Conservation (phyloP, 1,139 yeast species). For the Meyerozyma guilliermondii region DNA sequence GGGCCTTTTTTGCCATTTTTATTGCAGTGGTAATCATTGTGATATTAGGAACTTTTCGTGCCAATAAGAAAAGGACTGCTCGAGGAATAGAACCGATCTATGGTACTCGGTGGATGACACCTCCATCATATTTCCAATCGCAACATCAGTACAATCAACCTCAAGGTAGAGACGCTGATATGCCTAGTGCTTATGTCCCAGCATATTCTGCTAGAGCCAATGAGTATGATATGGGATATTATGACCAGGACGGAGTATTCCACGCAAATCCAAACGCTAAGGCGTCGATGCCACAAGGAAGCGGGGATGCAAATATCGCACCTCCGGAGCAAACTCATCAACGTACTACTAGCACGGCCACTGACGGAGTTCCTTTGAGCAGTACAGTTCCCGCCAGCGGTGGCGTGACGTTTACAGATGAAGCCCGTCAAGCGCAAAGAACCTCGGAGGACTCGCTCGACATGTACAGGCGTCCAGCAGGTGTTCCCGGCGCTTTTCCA, state of each 20-base stretch:
- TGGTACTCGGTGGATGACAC: slow-evolving; percentile 90
- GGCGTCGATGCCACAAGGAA: slow-evolving; percentile 3
- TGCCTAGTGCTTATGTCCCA: slow-evolving; percentile 50
- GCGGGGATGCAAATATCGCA: neutral
- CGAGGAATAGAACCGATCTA: slow-evolving; percentile 67
- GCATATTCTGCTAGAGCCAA: slow-evolving; percentile 61
- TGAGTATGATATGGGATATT: slow-evolving; percentile 75
- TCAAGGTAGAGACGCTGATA: slow-evolving; percentile 27
- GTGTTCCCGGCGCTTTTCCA: neutral
- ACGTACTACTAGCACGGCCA: neutral
- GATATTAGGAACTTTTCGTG: slow-evolving; percentile 47
- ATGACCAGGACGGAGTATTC: slow-evolving; percentile 63
- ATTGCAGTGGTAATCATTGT: slow-evolving; percentile 44
- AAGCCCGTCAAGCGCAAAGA: neutral
- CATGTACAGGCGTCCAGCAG: slow-evolving; percentile 1
- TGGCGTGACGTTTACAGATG: neutral
- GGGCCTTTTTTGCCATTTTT: slow-evolving; percentile 56
- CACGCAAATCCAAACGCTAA: slow-evolving; percentile 30
- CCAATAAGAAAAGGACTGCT: slow-evolving; percentile 55
- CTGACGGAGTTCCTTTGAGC: neutral
- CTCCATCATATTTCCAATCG: slow-evolving; percentile 78
- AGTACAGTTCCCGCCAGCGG: slow-evolving; percentile 1
- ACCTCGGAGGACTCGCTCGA: neutral
- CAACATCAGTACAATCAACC: slow-evolving; percentile 55
- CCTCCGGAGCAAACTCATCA: slow-evolving; percentile 1